Conservation (phyloP, 2,329 filamentous ascomycete genomes). For the Cladorrhinum sp. region DNA sequence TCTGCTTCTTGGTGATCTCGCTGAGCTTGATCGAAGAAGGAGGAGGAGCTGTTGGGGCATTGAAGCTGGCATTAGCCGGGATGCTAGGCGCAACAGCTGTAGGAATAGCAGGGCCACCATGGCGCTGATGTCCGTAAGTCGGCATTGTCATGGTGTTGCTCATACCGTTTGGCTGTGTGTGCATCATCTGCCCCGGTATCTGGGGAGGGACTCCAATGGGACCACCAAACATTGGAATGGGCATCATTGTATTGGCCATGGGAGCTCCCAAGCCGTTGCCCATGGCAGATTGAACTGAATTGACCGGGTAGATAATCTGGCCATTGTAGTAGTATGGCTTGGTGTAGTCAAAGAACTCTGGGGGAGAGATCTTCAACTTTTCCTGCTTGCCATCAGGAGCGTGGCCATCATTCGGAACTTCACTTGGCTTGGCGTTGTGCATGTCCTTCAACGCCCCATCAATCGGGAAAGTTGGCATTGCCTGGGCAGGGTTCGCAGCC, state of each 20-base stretch:
- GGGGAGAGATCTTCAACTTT: conserved; percentile 37
- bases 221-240: conserved; percentile 25
- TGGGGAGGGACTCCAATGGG: conserved; percentile 22
- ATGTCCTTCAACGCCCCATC: conserved; percentile 23
- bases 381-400: conserved; percentile 30
- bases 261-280: conserved; percentile 19
- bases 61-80: conserved; percentile 23
- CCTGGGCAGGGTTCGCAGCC: conserved; percentile 13
- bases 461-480: conserved; percentile 13
- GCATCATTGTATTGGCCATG: conserved; percentile 25
- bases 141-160: background rate
- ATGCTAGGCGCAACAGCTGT: conserved; percentile 17
- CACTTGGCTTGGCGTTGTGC: conserved; percentile 25
- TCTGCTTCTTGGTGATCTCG: conserved; percentile 59
- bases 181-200: conserved; percentile 19
- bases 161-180: conserved; percentile 9
- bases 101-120: conserved; percentile 19
- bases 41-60: conserved; percentile 38
- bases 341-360: conserved; percentile 45
- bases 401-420: conserved; percentile 14
- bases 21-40: conserved; percentile 59
- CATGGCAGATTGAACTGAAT: conserved; percentile 27
- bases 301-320: conserved; percentile 35
- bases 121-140: background rate
- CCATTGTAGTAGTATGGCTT: conserved; percentile 40